A percentile compares a stretch with the other conserved stretches of the same genome.
These are phyloP conservation scores for Psilocybe cubensis DNA, from an alignment of 768 basidiomycete species.

Conservation along the genomic window DNA sequence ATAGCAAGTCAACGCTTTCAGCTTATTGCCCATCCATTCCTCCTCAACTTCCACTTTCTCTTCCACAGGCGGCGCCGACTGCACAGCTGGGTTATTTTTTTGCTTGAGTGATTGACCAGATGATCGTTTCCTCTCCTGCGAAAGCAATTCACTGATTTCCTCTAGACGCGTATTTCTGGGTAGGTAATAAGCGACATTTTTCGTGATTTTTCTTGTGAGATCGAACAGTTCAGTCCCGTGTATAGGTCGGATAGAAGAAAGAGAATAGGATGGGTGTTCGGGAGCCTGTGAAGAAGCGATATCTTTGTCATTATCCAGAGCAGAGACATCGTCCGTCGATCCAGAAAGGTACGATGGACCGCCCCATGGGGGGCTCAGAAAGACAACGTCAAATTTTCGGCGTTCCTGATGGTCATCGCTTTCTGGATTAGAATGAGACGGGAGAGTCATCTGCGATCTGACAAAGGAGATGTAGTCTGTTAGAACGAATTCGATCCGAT, in stretches of 20 bases:
- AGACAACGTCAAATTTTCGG: constrained; percentile 83
- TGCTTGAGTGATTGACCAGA: constrained; percentile 1
- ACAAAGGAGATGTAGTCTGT: constrained; percentile 87
- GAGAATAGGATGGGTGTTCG: constrained; percentile 61
- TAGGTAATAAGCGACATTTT: constrained; percentile 87
- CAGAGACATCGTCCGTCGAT: constrained; percentile 19
- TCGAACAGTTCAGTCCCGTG: constrained; percentile 83
- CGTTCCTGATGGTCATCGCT: constrained; percentile 11
- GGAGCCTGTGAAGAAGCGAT: constrained; percentile 10
- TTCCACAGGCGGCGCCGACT: not conserved
- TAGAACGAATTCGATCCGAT: constrained; percentile 93
- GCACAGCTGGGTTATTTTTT: not conserved
- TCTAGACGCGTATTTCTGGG: constrained; percentile 79
- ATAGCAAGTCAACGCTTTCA: constrained; percentile 95
- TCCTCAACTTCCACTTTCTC: constrained; percentile 92
- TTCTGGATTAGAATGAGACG: constrained; percentile 21
- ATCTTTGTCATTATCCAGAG: not conserved
- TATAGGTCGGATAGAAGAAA: constrained; percentile 76
- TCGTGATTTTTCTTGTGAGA: constrained; percentile 70
- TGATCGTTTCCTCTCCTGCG: constrained; percentile 8
- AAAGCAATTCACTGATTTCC: constrained; percentile 59
- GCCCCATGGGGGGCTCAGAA: constrained; percentile 96
- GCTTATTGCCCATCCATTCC: constrained; percentile 92
- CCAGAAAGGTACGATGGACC: constrained; percentile 72
- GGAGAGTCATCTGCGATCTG: constrained; percentile 43